Base-by-base conservation (phyloP, 2,329 filamentous ascomycete species). In the Pseudogymnoascus sp. region DNA sequence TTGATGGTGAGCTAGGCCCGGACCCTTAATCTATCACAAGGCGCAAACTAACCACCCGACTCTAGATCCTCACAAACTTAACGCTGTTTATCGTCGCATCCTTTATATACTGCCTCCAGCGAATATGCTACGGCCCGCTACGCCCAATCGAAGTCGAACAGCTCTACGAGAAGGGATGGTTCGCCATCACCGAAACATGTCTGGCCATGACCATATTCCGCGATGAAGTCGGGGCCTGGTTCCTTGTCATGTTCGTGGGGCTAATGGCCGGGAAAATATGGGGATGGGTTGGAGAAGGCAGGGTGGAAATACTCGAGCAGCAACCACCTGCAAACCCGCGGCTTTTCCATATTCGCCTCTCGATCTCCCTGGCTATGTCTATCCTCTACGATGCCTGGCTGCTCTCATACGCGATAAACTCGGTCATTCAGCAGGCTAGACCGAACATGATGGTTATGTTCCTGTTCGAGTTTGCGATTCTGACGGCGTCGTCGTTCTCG, bases 371-470 rank as follows among this genome's bases (percentile, higher is more conserved):
- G 52, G 69, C 88, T 1, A 73, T 96, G 59, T 92, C 92, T 64
- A 80, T 95, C 61, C 66, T 84, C 13, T 96, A 95, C 74, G 88
- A 96, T 70, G 71, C 85, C 21, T 86, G 81, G 71, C 84, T 99
- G 74, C 83, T 96, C 65, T 81, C 80, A 56, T 96, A 96, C 72
- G 86, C 88, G 61, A 79, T 95, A 63, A 82, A 85, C 26, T 90
- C 88, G 0, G 92, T 97, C 30, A 84, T 96, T 57, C 85, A 89
- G 61, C 86, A 95, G 70, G 90, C 92, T 2, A 82, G 88, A n/a
- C 91, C 92, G 0, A 94, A 95, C 61, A 97, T 99, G 89, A 99
- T 97, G 91, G 91, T 99, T 64, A 97, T 99, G 91, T 99, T 99
- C 69, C 84, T 95, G 5, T 99, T 99, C 67, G 94, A 99, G 72